phyloP scores from a whole-genome alignment of 495 filamentous ascomycete genomes.

The Penicillium parvum region DNA sequence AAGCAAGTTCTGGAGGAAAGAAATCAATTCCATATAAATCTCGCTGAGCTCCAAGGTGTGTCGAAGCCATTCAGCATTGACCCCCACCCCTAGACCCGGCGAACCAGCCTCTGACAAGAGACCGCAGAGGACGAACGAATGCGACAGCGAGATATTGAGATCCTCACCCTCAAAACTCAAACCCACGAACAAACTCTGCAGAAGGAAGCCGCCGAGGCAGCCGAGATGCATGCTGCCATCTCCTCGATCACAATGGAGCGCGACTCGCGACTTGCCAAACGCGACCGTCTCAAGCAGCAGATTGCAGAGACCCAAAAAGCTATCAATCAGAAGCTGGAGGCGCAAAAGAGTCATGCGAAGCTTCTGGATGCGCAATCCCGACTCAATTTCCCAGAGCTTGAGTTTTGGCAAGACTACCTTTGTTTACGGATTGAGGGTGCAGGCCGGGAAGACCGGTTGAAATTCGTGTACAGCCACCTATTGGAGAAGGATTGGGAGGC shows the following conservation, averaged over 20 bases:
- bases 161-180: constrained; percentile 68
- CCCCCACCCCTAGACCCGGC: background rate
- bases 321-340: constrained; percentile 56
- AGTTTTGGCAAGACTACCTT: constrained; percentile 91
- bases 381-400: constrained; percentile 84
- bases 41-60: constrained; percentile 85
- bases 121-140: constrained; percentile 79
- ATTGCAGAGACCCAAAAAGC: constrained; percentile 72
- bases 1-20: constrained; percentile 87
- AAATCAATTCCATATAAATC: constrained; percentile 86
- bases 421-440: constrained; percentile 87
- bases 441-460: constrained; percentile 76
- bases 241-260: constrained; percentile 67
- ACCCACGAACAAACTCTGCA: constrained; percentile 74
- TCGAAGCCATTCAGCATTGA: background rate
- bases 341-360: constrained; percentile 57
- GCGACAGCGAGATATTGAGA: constrained; percentile 83
- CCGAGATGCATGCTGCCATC: constrained; percentile 82
- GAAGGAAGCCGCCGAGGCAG: constrained; percentile 82
- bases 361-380: constrained; percentile 73
- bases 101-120: constrained; percentile 16
- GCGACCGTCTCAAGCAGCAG: constrained; percentile 70
- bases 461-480: constrained; percentile 87
- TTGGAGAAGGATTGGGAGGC: constrained; percentile 78
- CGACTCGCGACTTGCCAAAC: constrained; percentile 65